Evolutionary conservation across 495 filamentous ascomycete genomes (phyloP).

Genomic region (Penicilliopsis zonata): DNA sequence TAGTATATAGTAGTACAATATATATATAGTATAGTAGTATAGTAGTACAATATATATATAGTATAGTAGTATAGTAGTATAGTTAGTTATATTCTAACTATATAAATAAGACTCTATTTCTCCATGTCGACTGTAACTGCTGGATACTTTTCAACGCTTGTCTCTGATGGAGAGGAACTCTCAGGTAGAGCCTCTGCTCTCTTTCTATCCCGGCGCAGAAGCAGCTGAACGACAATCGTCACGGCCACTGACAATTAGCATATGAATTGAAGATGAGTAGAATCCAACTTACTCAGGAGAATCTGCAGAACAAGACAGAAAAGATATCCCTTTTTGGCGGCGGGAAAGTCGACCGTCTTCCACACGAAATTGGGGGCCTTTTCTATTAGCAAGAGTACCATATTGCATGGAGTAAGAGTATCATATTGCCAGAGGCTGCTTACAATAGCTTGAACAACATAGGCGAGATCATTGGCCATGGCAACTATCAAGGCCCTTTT

Average conservation of each 20-base stretch:
- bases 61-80: too few relatives aligned
- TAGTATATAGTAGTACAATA: too few relatives aligned
- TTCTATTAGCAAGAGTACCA: not conserved
- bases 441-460: conserved; percentile 18
- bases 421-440: too few relatives aligned
- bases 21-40: too few relatives aligned
- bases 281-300: conserved; percentile 8
- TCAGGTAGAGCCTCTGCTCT: too few relatives aligned
- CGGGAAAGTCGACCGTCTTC: conserved; percentile 26
- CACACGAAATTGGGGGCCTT: conserved; percentile 27
- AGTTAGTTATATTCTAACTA: too few relatives aligned
- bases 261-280: not conserved
- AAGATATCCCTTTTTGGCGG: conserved; percentile 19
- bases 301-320: conserved; percentile 19
- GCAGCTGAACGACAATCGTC: not conserved
- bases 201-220: not conserved
- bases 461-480: conserved; percentile 13
- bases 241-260: not conserved
- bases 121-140: too few relatives aligned
- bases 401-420: not conserved
- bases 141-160: too few relatives aligned
- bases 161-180: too few relatives aligned
- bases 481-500: conserved; percentile 14
- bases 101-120: too few relatives aligned
- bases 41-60: too few relatives aligned